Evolutionary conservation across 2,329 filamentous ascomycete species (phyloP), one percentile per base, ranked within the genome.

Genomic region (Aureobasidium mangrovei): DNA sequence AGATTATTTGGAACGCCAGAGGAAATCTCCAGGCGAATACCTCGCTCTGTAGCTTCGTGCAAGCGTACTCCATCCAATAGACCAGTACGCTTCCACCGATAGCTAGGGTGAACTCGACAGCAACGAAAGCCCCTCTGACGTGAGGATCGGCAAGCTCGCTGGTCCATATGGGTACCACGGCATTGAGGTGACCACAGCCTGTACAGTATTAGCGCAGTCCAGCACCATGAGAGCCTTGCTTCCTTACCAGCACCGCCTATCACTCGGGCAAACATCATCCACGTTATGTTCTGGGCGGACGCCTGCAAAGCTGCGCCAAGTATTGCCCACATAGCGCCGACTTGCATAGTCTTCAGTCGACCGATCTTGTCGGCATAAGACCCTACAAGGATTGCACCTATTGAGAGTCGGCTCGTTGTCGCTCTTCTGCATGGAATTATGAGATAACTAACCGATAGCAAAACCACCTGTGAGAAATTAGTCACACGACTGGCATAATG

Each of bases 111-210:
- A 61, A 66, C 36, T 61, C 59, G 35, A 61, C 61, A 31, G 64
- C 60, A 26, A 64, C 62, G 54, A 61, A 64, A 3, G 62, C 59
- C 40, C 62, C 63, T 33, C 63, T 55, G 26, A 62, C 40, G 53
- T 62, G 57, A 32, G 57, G 57, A 51, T 64, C 62, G 42, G 63
- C 63, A 46, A 64, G 29, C 46, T 64, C 63, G 4, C 62, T 63
- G 3, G 63, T 63, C 62, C 62, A 64, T 24, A 64, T 62, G 6
- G 63, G 63, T 1, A 60, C 59, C 7, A 18, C 18, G 18, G 18
- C 61, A 28, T 64, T 64, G 35, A 64, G 56, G 52, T 64, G 62
- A 10, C 63, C 63, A 56, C 63, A 64, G n/a, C 62, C 18, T 18
- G 18, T 18, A 18, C 18, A 18, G 18, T 18, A 18, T 18, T 18